Percentiles rank a stretch among this genome's conserved stretches.
These are phyloP conservation scores for Colletotrichum sp. DNA, from an alignment of 2,329 filamentous ascomycete genomes.

Conservation along the genomic window DNA sequence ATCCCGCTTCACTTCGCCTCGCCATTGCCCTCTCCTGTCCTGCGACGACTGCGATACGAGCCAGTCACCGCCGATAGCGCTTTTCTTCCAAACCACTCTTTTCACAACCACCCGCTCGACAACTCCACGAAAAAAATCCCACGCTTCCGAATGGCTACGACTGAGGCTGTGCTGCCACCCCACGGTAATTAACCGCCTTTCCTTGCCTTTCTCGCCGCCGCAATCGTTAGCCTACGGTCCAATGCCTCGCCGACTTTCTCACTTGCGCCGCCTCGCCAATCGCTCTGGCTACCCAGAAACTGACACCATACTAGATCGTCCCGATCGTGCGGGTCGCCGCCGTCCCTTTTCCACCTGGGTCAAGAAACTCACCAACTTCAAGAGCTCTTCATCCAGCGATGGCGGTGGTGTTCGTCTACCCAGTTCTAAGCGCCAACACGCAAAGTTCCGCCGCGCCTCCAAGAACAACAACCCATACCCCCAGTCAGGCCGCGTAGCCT, in stretches of 20 bases:
- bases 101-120: neutral
- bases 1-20: neutral
- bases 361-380: constrained; percentile 90
- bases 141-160: constrained; percentile 24
- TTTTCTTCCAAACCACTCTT: neutral
- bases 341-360: constrained; percentile 93
- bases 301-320: constrained; percentile 63
- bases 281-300: constrained; percentile 19
- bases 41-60: neutral
- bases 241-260: neutral
- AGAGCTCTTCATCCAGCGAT: constrained; percentile 66
- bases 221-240: neutral
- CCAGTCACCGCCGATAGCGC: neutral
- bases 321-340: constrained; percentile 67
- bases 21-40: neutral
- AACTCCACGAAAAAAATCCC: neutral
- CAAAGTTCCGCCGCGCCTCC: constrained; percentile 48
- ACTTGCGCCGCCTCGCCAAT: constrained; percentile 16
- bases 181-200: constrained; percentile 21
- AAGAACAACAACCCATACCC: constrained; percentile 93
- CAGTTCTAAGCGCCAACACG: constrained; percentile 44
- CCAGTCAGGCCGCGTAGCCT: constrained; percentile 68
- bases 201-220: neutral
- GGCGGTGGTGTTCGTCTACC: constrained; percentile 29
- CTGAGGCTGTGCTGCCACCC: constrained; percentile 21